A percentile compares a stretch with the other conserved stretches of the same genome.
Evolutionary conservation across 2,329 filamentous ascomycete genomes (phyloP).

Genomic region (Talaromyces atroroseus): DNA sequence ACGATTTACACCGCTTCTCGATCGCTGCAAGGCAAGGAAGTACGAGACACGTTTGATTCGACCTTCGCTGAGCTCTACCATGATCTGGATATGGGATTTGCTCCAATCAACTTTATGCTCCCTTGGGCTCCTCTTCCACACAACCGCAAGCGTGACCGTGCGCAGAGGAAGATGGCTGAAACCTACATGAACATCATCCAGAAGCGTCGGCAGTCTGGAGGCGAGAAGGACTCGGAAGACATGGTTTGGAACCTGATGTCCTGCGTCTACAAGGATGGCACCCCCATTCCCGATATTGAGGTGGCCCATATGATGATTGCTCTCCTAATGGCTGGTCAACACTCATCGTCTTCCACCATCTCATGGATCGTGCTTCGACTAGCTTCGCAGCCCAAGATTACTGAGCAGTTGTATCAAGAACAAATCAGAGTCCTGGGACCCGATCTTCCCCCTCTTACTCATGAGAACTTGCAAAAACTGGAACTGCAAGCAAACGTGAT

Average conservation of each 20-base stretch:
- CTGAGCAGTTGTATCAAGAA: constrained; percentile 66
- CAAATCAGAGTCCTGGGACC: constrained; percentile 53
- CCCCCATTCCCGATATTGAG: constrained; percentile 64
- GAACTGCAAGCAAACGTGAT: constrained; percentile 59
- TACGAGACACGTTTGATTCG: constrained; percentile 64
- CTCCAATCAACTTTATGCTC: constrained; percentile 75
- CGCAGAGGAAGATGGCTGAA: constrained; percentile 63
- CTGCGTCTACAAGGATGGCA: constrained; percentile 69
- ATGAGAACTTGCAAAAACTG: constrained; percentile 56
- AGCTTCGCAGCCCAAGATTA: constrained; percentile 62
- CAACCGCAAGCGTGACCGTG: constrained; percentile 66
- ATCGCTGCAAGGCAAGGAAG: constrained; percentile 69
- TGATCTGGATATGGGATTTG: constrained; percentile 74
- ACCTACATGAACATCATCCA: constrained; percentile 69
- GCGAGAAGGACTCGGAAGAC: constrained; percentile 49
- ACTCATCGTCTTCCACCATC: constrained; percentile 71
- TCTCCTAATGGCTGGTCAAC: constrained; percentile 76
- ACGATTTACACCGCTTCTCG: constrained; percentile 77
- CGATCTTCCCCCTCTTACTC: constrained; percentile 52
- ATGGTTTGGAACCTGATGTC: constrained; percentile 79
- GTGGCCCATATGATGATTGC: constrained; percentile 85
- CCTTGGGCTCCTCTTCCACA: constrained; percentile 73
- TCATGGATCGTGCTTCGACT: constrained; percentile 72
- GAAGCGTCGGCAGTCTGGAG: constrained; percentile 48
- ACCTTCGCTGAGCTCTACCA: constrained; percentile 72